Conservation (phyloP, 441 rosid genomes). For the Flueggea neowawraea region DNA sequence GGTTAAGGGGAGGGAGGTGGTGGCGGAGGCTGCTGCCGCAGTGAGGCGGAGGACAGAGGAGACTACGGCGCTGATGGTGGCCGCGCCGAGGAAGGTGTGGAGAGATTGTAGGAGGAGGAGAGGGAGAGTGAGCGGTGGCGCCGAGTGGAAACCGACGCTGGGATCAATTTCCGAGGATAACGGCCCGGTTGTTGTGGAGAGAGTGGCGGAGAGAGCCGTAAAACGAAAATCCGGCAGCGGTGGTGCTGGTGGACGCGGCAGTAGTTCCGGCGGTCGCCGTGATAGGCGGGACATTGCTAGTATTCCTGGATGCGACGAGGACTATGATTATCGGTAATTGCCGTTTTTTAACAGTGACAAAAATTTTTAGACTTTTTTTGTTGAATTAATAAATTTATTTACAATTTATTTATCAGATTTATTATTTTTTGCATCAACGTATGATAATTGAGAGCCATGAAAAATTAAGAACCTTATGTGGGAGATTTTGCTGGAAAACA, state of each 20-base stretch:
- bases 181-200: constrained; percentile 21
- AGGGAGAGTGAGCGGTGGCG: constrained; percentile 1
- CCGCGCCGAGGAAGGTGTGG: constrained; percentile 18
- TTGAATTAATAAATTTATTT: too few species aligned
- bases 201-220: constrained; percentile 20
- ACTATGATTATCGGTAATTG: constrained; percentile 37
- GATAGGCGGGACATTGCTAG: constrained; percentile 23
- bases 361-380: too few species aligned
- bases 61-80: constrained; percentile 23
- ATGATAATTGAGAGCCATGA: too few species aligned
- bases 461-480: too few species aligned
- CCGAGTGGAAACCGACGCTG: constrained; percentile 66
- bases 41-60: constrained; percentile 18
- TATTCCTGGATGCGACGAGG: constrained; percentile 26
- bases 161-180: constrained; percentile 53
- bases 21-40: constrained; percentile 1
- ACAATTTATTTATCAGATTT: too few species aligned
- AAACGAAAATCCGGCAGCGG: constrained; percentile 31
- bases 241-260: neutral
- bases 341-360: neutral
- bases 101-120: constrained; percentile 37
- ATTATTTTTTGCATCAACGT: too few species aligned
- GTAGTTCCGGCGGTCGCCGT: neutral
- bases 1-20: constrained; percentile 4
- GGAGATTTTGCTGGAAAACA: too few species aligned